Conservation (phyloP, 257 asterid species). For the Solanum bulbocastanum region DNA sequence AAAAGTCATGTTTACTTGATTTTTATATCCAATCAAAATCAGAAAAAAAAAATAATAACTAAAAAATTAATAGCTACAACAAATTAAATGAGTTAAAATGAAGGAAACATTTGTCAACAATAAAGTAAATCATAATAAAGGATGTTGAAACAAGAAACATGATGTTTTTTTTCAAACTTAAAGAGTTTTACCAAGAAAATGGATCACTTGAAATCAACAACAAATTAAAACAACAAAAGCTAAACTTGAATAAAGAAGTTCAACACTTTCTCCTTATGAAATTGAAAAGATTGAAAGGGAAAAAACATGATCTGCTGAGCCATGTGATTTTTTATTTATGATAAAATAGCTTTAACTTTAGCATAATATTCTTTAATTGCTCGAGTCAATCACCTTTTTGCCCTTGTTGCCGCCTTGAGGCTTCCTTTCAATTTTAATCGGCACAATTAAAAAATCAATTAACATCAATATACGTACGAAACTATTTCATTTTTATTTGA, state of each 20-base stretch:
- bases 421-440: neutral
- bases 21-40: no score
- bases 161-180: neutral
- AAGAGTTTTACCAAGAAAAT: neutral
- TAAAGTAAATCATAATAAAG: neutral
- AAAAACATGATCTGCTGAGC: no score
- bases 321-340: no score
- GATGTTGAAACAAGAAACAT: neutral
- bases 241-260: no score
- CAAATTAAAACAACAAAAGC: neutral
- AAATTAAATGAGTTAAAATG: neutral
- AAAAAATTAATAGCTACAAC: neutral
- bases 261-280: neutral
- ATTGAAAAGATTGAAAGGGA: neutral
- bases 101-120: neutral
- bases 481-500: neutral
- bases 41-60: no score
- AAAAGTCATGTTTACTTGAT: no score
- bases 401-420: neutral
- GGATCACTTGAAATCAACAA: neutral
- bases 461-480: neutral
- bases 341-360: neutral
- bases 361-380: neutral
- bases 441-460: neutral
- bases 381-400: neutral